Conservation (phyloP, 2,329 filamentous ascomycete genomes). For the Plectosphaerella sp. region DNA sequence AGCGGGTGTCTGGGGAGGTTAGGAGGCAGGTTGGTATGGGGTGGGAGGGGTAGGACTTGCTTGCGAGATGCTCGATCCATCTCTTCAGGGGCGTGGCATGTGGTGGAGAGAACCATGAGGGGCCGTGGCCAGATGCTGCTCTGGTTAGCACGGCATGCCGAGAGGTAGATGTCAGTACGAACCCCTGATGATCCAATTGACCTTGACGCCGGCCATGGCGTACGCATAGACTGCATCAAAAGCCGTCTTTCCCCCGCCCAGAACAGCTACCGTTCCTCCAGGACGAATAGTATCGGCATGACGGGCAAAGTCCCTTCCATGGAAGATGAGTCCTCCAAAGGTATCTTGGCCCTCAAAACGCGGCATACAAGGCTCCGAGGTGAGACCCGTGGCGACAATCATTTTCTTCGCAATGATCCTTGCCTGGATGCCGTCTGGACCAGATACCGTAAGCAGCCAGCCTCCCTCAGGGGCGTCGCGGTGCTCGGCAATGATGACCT, state of each 20-base stretch:
- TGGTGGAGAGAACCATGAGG: conserved; percentile 52
- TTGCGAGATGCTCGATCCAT: conserved; percentile 64
- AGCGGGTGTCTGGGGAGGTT: conserved; percentile 44
- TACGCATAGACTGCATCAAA: conserved; percentile 63
- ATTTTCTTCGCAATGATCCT: conserved; percentile 39
- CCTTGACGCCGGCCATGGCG: conserved; percentile 47
- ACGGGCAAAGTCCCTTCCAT: conserved; percentile 40
- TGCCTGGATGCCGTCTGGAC: conserved; percentile 2
- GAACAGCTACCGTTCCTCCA: conserved; percentile 44
- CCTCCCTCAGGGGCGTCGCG: conserved; percentile 24
- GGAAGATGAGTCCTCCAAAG: conserved; percentile 44
- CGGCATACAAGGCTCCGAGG: conserved; percentile 44
- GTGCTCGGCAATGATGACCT: conserved; percentile 38
- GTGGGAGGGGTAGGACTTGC: conserved; percentile 21
- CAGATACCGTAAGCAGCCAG: conserved; percentile 34
- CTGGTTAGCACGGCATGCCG: background rate
- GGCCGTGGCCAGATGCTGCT: conserved; percentile 47
- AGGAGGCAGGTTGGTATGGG: background rate
- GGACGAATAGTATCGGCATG: conserved; percentile 33
- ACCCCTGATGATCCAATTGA: conserved; percentile 57
- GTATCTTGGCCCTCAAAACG: conserved; percentile 38
- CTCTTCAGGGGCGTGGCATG: conserved; percentile 65
- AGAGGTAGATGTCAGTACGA: background rate
- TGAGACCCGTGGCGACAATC: conserved; percentile 52
- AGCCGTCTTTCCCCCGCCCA: conserved; percentile 61